Percentiles rank a stretch among this genome's conserved stretches.
Evolutionary conservation across 192 early-diverging fungal species (phyloP).

Genomic region (Gryganskiella cystojenkinii): DNA sequence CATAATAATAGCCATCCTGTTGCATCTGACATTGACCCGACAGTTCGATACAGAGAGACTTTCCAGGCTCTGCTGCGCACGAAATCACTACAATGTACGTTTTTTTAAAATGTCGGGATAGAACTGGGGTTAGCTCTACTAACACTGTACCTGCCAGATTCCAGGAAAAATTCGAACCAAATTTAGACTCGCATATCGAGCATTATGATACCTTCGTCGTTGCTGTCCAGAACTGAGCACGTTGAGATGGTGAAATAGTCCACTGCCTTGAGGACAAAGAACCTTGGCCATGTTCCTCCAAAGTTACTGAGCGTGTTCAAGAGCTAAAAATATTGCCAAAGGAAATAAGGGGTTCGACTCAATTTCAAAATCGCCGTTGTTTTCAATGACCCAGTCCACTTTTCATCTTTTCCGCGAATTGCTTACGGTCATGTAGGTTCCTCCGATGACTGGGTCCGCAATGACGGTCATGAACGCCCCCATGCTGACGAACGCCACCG

Average conservation of each 20-base stretch:
- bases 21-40: constrained; percentile 74
- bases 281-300: constrained; percentile 97
- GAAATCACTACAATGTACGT: constrained; percentile 48
- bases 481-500: constrained; percentile 96
- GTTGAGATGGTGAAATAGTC: constrained; percentile 88
- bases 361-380: no score
- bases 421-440: constrained; percentile 79
- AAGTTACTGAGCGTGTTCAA: constrained; percentile 96
- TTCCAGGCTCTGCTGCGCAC: constrained; percentile 74
- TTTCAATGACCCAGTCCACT: no score
- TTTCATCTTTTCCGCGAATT: no score
- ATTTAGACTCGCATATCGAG: background rate
- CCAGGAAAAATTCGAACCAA: no score
- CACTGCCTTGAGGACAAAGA: constrained; percentile 92
- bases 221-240: constrained; percentile 60
- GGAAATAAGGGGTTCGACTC: no score
- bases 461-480: constrained; percentile 96
- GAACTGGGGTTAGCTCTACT: no score
- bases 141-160: no score
- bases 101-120: background rate
- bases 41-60: constrained; percentile 67
- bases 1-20: constrained; percentile 94
- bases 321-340: constrained; percentile 64
- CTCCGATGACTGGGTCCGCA: constrained; percentile 94
- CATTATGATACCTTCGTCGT: constrained; percentile 19